Conservation (phyloP, 768 basidiomycete species). For the Suillus alpinus region DNA sequence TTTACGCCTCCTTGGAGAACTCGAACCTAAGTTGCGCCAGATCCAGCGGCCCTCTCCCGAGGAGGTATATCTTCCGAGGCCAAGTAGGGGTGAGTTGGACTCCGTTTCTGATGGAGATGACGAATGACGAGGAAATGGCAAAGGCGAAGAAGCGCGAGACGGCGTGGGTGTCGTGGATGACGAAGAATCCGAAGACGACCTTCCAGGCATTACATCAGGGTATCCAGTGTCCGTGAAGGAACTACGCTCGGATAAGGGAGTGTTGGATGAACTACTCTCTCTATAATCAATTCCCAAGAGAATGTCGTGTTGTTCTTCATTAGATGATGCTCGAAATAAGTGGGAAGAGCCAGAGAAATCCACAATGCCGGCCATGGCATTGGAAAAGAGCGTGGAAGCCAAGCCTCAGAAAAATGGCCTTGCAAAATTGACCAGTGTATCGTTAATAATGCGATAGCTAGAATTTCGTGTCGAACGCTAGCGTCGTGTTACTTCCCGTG, state of each 20-base stretch:
- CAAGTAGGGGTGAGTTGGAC: constrained; percentile 45
- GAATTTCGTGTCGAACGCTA: not conserved
- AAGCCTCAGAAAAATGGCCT: constrained; percentile 1
- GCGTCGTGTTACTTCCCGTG: not conserved
- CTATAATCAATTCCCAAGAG: constrained; percentile 44
- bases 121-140: constrained; percentile 51
- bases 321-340: constrained; percentile 9
- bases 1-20: constrained; percentile 50
- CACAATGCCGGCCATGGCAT: constrained; percentile 18
- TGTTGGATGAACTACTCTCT: constrained; percentile 20
- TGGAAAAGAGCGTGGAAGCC: constrained; percentile 7
- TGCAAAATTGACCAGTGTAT: not conserved
- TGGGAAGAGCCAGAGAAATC: constrained; percentile 13
- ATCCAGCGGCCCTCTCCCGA: constrained; percentile 46
- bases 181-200: constrained; percentile 27
- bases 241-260: constrained; percentile 11
- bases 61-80: constrained; percentile 26
- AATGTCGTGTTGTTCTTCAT: constrained; percentile 46
- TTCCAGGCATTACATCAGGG: constrained; percentile 20
- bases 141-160: constrained; percentile 64
- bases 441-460: not conserved
- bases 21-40: constrained; percentile 51
- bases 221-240: constrained; percentile 15
- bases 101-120: constrained; percentile 63
- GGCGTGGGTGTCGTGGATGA: constrained; percentile 49